Percentiles rank a stretch among this genome's conserved stretches.
Conservation (phyloP, 805 yeast genomes). For the Candida cerambycidarum region DNA sequence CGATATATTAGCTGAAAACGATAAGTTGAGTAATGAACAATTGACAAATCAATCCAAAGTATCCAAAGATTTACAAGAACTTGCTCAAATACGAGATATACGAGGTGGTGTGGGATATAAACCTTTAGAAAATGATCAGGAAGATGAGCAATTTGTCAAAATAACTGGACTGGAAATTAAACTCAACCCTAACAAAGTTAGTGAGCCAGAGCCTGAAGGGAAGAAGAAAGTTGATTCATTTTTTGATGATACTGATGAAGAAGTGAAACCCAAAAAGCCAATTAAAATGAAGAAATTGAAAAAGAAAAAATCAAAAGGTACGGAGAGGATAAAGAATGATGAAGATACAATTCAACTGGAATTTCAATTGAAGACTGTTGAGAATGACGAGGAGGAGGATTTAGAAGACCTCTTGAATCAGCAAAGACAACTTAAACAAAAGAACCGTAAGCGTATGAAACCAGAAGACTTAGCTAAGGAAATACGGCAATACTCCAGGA, state of each 20-base stretch:
- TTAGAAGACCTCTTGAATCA: constrained; percentile 21
- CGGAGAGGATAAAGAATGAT: constrained; percentile 23
- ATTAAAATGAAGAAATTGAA: constrained; percentile 44
- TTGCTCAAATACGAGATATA: constrained; percentile 17
- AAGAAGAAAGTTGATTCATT: constrained; percentile 5
- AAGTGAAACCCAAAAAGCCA: constrained; percentile 18
- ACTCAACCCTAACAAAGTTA: neutral
- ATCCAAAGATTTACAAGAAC: constrained; percentile 22
- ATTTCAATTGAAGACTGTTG: constrained; percentile 28
- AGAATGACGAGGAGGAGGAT: constrained; percentile 25
- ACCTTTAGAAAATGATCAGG: constrained; percentile 12
- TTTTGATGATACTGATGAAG: constrained; percentile 12
- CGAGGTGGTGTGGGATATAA: constrained; percentile 6
- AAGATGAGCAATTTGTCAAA: constrained; percentile 13
- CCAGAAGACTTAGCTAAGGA: constrained; percentile 41
- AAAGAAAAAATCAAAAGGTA: constrained; percentile 35
- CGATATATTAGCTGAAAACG: constrained; percentile 33
- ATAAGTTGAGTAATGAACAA: constrained; percentile 41
- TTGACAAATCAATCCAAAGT: constrained; percentile 24
- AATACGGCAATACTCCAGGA: constrained; percentile 24
- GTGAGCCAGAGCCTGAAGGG: neutral
- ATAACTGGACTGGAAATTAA: constrained; percentile 7
- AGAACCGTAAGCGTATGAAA: constrained; percentile 24
- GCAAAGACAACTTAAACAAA: constrained; percentile 26
- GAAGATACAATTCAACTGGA: constrained; percentile 16